Conservation (phyloP, 2,329 filamentous ascomycete species). For the Aspergillus novofumigatus region DNA sequence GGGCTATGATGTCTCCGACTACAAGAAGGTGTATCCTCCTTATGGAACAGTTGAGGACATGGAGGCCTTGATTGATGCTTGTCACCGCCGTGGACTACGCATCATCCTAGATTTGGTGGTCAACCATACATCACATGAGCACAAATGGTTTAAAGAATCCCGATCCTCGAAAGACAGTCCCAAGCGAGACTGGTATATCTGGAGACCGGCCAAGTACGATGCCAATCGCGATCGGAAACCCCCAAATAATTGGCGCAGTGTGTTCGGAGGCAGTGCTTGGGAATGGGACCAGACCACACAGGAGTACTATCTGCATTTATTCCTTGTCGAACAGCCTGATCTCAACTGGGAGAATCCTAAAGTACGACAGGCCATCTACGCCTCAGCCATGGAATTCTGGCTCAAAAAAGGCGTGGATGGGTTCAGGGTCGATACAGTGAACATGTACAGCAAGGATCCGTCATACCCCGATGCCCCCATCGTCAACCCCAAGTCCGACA, state of each 20-base stretch:
- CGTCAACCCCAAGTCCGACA: slow-evolving; percentile 45
- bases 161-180: slow-evolving; percentile 55
- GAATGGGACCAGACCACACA: slow-evolving; percentile 64
- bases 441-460: slow-evolving; percentile 63
- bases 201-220: slow-evolving; percentile 49
- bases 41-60: slow-evolving; percentile 66
- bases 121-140: slow-evolving; percentile 70
- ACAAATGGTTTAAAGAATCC: slow-evolving; percentile 67
- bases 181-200: slow-evolving; percentile 66
- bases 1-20: slow-evolving; percentile 56
- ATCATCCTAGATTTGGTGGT: slow-evolving; percentile 72
- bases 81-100: slow-evolving; percentile 61
- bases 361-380: slow-evolving; percentile 64
- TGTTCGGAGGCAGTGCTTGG: slow-evolving; percentile 43
- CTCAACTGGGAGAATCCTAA: slow-evolving; percentile 77
- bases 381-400: slow-evolving; percentile 72
- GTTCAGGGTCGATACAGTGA: slow-evolving; percentile 70
- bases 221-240: slow-evolving; percentile 57
- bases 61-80: slow-evolving; percentile 55
- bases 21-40: slow-evolving; percentile 55
- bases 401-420: slow-evolving; percentile 67
- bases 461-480: slow-evolving; percentile 46
- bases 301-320: slow-evolving; percentile 74
- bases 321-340: slow-evolving; percentile 70
- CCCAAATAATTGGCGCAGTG: slow-evolving; percentile 63